These are phyloP conservation scores for Periconia sp. DNA, from an alignment of 2,329 filamentous ascomycete species.

Conservation along the genomic window DNA sequence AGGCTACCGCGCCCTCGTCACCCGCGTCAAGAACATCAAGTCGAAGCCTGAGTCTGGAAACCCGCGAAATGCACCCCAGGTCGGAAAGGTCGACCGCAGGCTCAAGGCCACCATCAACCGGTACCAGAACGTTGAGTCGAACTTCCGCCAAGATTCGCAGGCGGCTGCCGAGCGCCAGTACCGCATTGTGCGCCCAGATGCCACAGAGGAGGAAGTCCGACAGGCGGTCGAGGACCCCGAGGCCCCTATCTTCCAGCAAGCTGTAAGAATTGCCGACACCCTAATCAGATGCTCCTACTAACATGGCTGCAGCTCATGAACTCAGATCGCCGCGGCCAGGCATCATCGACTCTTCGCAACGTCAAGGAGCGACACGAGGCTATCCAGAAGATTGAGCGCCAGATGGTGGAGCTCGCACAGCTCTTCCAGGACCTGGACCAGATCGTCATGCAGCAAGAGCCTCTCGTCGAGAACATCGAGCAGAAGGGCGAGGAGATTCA, in stretches of 20 bases:
- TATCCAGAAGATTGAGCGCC: constrained; percentile 88
- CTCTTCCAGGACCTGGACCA: constrained; percentile 90
- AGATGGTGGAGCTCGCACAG: constrained; percentile 85
- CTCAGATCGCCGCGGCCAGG: constrained; percentile 80
- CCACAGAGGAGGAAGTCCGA: constrained; percentile 76
- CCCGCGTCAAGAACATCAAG: constrained; percentile 83
- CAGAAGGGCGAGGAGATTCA: constrained; percentile 85
- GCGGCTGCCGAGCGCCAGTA: constrained; percentile 90
- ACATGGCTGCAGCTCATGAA: constrained; percentile 66
- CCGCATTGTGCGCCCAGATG: constrained; percentile 84
- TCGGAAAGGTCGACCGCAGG: constrained; percentile 78
- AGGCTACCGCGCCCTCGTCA: constrained; percentile 78
- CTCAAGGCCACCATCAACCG: constrained; percentile 81
- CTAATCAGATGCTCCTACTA: constrained; percentile 10
- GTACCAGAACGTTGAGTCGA: constrained; percentile 80
- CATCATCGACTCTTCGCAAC: constrained; percentile 77
- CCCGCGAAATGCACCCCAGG: constrained; percentile 77
- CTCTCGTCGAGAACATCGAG: constrained; percentile 79
- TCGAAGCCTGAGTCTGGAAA: constrained; percentile 76
- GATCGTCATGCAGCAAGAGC: constrained; percentile 85
- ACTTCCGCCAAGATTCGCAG: constrained; percentile 79
- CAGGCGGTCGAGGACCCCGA: constrained; percentile 76
- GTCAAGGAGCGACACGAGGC: constrained; percentile 84
- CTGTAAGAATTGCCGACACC: constrained; percentile 51
- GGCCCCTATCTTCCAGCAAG: constrained; percentile 86